Conservation (phyloP, 441 rosid species). For the Cnidoscolus chayamansa region DNA sequence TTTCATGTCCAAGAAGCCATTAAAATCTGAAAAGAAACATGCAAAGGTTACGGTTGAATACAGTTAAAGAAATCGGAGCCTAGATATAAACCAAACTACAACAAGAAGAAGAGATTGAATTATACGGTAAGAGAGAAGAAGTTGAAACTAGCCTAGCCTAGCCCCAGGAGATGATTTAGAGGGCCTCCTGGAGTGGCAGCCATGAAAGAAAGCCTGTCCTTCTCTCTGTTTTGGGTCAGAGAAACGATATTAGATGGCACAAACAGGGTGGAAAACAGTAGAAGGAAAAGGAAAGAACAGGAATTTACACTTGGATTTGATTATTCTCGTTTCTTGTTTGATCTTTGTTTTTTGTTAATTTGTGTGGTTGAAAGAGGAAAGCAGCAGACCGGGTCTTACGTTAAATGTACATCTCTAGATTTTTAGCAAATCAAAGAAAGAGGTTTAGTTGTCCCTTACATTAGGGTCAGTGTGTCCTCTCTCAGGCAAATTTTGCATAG, state of each 20-base stretch:
- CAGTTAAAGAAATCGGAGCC: too few species aligned
- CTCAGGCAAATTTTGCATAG: too few species aligned
- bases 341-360: neutral
- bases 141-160: slow-evolving; percentile 14
- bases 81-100: neutral
- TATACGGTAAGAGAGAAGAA: too few species aligned
- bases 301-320: neutral
- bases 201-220: slow-evolving; percentile 3
- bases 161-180: slow-evolving; percentile 34
- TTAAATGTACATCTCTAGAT: slow-evolving; percentile 41
- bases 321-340: neutral
- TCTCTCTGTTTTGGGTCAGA: slow-evolving; percentile 25
- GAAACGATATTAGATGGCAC: slow-evolving; percentile 11
- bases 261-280: neutral
- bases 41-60: too few species aligned
- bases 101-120: neutral
- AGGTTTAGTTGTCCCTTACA: neutral
- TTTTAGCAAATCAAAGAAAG: slow-evolving; percentile 28
- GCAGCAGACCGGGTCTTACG: slow-evolving; percentile 46
- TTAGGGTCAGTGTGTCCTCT: neutral
- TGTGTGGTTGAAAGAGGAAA: slow-evolving; percentile 23
- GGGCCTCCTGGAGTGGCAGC: slow-evolving; percentile 43
- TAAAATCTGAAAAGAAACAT: neutral
- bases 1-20: slow-evolving; percentile 9
- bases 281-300: neutral